A percentile compares a stretch with the other conserved stretches of the same genome.
These are phyloP conservation scores for Colletotrichum melonis DNA, from an alignment of 2,329 filamentous ascomycete species.

Conservation along the genomic window DNA sequence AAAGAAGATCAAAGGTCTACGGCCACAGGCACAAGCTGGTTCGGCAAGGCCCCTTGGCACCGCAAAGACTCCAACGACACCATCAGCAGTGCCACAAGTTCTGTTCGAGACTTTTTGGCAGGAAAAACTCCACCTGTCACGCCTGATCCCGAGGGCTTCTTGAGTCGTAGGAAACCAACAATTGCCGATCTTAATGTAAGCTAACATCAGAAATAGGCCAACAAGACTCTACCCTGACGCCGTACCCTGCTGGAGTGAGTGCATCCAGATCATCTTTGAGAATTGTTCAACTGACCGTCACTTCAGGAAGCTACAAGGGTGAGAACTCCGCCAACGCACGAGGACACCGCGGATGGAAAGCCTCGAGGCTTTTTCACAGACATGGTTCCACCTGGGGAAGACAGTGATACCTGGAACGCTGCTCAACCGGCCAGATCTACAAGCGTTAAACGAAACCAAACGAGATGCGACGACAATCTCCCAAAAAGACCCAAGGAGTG, in stretches of 20 bases:
- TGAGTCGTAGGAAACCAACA: background rate
- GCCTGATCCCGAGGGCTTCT: conserved; percentile 37
- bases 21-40: background rate
- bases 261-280: background rate
- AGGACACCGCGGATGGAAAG: conserved; percentile 49
- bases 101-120: conserved; percentile 52
- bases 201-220: conserved; percentile 29
- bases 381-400: conserved; percentile 44
- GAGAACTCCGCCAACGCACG: conserved; percentile 57
- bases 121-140: conserved; percentile 48
- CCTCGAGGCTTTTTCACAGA: conserved; percentile 58
- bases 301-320: conserved; percentile 61
- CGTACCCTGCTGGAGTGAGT: conserved; percentile 51
- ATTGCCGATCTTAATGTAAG: background rate
- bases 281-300: conserved; percentile 22
- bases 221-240: conserved; percentile 33
- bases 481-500: conserved; percentile 45
- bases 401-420: conserved; percentile 30
- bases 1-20: conserved; percentile 9
- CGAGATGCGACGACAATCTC: conserved; percentile 39
- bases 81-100: conserved; percentile 53
- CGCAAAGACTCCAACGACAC: conserved; percentile 53
- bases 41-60: conserved; percentile 50
- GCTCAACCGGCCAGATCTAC: background rate
- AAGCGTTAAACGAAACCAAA: conserved; percentile 11